A percentile compares a stretch with the other conserved stretches of the same genome.
Conservation (phyloP, 768 basidiomycete genomes). For the Rhizopogon rudus region DNA sequence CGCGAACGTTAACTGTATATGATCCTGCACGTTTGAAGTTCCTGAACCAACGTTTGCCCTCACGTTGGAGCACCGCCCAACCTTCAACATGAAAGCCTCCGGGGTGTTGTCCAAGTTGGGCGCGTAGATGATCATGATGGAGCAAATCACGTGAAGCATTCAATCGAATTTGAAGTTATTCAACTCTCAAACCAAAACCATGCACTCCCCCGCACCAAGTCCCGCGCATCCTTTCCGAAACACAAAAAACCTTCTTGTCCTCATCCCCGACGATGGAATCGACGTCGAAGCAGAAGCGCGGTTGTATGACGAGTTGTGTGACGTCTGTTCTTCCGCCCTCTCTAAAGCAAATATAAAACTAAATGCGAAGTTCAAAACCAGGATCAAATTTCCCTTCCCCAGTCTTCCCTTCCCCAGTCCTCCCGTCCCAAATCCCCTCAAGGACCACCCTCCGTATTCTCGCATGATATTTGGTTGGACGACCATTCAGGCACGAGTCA, state of each 20-base stretch:
- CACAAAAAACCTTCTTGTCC: conserved; percentile 42
- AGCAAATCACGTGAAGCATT: too few species aligned
- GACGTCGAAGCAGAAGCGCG: conserved; percentile 65
- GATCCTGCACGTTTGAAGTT: too few species aligned
- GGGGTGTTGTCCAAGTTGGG: too few species aligned
- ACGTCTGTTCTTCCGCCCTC: conserved; percentile 26
- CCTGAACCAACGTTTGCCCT: too few species aligned
- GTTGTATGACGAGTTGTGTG: conserved; percentile 61
- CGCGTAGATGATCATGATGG: too few species aligned
- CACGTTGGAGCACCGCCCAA: too few species aligned
- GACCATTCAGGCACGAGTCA: conserved; percentile 52
- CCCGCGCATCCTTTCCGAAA: conserved; percentile 40
- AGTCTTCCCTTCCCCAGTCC: conserved; percentile 11
- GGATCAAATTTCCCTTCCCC: conserved; percentile 10
- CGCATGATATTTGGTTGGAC: conserved; percentile 64
- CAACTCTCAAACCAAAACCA: not conserved
- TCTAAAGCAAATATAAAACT: not conserved
- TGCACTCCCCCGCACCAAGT: conserved; percentile 12
- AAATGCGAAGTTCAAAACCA: not conserved
- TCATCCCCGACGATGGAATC: conserved; percentile 48
- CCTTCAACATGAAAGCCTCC: too few species aligned
- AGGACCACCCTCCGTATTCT: conserved; percentile 52
- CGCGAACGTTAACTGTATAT: too few species aligned
- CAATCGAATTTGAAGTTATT: too few species aligned
- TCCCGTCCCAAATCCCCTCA: conserved; percentile 20